A percentile compares a stretch with the other conserved stretches of the same genome.
Conservation (phyloP, 2,329 filamentous ascomycete genomes). For the Diplocarpon mali region DNA sequence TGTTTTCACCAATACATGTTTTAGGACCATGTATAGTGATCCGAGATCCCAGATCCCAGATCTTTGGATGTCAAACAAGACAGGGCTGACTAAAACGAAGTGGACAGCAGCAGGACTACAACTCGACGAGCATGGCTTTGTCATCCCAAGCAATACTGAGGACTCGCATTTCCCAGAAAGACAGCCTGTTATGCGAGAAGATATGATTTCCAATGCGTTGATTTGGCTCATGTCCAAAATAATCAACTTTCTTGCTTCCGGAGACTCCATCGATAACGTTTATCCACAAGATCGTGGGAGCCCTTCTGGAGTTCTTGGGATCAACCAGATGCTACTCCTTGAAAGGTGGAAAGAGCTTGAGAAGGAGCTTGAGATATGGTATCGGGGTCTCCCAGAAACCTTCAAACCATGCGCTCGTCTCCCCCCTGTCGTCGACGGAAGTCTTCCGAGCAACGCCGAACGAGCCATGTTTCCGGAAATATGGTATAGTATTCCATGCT, state of each 20-base stretch:
- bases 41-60: too few relatives aligned
- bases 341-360: conserved; percentile 44
- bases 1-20: too few relatives aligned
- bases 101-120: conserved; percentile 55
- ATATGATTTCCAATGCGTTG: conserved; percentile 51
- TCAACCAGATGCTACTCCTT: conserved; percentile 37
- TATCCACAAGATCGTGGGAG: conserved; percentile 26
- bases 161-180: conserved; percentile 32
- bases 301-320: conserved; percentile 32
- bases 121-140: conserved; percentile 41
- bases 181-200: conserved; percentile 45
- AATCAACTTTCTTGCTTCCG: conserved; percentile 51
- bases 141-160: conserved; percentile 34
- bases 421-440: conserved; percentile 26
- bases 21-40: too few relatives aligned
- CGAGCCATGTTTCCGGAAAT: conserved; percentile 40
- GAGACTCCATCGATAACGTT: conserved; percentile 36
- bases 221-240: conserved; percentile 57
- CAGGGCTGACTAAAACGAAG: too few relatives aligned
- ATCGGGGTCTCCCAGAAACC: conserved; percentile 45
- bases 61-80: too few relatives aligned
- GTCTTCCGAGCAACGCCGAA: conserved; percentile 14
- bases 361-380: conserved; percentile 47
- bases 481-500: conserved; percentile 54
- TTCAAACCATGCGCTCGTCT: conserved; percentile 46